These are phyloP conservation scores for Diospyros kaki DNA, from an alignment of 148 eudicot genomes.

Conservation along the genomic window DNA sequence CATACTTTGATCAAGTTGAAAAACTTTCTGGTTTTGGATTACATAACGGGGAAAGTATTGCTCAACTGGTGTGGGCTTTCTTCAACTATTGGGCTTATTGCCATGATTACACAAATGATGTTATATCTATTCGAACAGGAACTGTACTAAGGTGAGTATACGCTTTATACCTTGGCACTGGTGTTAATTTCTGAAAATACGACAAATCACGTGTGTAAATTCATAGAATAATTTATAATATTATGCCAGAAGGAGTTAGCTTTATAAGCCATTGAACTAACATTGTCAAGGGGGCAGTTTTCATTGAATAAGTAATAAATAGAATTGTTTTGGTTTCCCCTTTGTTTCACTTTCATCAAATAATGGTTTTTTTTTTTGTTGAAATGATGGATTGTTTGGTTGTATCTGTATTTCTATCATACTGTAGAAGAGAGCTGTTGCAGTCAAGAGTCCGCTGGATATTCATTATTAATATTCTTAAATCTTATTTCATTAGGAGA, in stretches of 20 bases:
- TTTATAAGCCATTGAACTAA: neutral
- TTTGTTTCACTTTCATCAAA: neutral
- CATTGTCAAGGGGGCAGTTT: neutral
- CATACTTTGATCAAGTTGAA: slow-evolving; percentile 83
- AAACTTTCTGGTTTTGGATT: slow-evolving; percentile 66
- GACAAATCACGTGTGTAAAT: neutral
- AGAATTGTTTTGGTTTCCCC: neutral
- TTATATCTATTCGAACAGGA: slow-evolving; percentile 82
- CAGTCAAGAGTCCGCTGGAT: no score
- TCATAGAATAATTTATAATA: neutral
- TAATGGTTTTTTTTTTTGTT: no score
- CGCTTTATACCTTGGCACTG: slow-evolving; percentile 4
- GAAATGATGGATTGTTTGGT: no score
- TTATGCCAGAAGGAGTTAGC: neutral
- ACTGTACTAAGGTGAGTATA: slow-evolving; percentile 56
- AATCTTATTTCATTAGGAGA: no score
- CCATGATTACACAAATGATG: slow-evolving; percentile 81
- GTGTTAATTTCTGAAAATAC: neutral
- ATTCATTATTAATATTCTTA: no score
- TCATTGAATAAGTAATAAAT: neutral
- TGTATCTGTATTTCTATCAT: no score
- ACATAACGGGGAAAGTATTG: slow-evolving; percentile 65
- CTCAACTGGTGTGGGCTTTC: slow-evolving; percentile 81
- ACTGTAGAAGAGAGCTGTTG: no score
- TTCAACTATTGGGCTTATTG: slow-evolving; percentile 92